These are phyloP conservation scores for Stephanocyclus meneghinianus DNA, from an alignment of 352 stramenopile genomes.

Conservation along the genomic window DNA sequence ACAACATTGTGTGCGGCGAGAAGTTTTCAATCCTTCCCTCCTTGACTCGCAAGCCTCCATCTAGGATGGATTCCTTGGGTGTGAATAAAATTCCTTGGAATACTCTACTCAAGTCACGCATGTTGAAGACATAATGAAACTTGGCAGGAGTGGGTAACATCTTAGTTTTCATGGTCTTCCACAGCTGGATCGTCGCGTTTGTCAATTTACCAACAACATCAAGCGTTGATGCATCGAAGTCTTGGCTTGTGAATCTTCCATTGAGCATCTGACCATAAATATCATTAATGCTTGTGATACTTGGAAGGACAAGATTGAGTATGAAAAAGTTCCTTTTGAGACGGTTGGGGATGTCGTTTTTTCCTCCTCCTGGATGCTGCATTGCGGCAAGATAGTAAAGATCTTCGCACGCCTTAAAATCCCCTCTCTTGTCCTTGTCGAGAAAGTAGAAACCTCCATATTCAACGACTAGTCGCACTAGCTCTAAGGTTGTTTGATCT, in stretches of 20 bases:
- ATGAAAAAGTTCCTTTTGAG: constrained; percentile 99
- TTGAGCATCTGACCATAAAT: constrained; percentile 98
- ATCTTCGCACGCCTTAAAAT: constrained; percentile 98
- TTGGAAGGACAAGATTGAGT: constrained; percentile 97
- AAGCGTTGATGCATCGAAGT: constrained; percentile 86
- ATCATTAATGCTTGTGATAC: constrained; percentile 97
- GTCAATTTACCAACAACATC: constrained; percentile 92
- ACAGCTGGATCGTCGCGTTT: constrained; percentile 93
- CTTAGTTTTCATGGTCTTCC: constrained; percentile 96
- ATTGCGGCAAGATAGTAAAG: constrained; percentile 97
- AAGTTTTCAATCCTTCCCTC: constrained; percentile 89
- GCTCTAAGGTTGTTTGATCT: constrained; percentile 96
- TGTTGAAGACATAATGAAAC: constrained; percentile 99
- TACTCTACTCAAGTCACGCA: constrained; percentile 95
- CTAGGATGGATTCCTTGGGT: constrained; percentile 92
- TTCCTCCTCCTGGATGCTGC: constrained; percentile 93
- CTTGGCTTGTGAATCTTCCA: constrained; percentile 88
- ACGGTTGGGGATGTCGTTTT: constrained; percentile 98
- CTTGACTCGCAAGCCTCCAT: constrained; percentile 82
- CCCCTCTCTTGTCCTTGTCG: constrained; percentile 95
- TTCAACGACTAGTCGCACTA: constrained; percentile 96
- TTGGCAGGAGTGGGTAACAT: constrained; percentile 96
- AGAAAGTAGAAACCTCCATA: constrained; percentile 96
- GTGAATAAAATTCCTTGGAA: constrained; percentile 97
- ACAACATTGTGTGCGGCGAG: constrained; percentile 88